Percentiles rank a stretch among this genome's conserved stretches.
These are phyloP conservation scores for Powellomyces hirtus DNA, from an alignment of 192 early-diverging fungal genomes.

Conservation along the genomic window DNA sequence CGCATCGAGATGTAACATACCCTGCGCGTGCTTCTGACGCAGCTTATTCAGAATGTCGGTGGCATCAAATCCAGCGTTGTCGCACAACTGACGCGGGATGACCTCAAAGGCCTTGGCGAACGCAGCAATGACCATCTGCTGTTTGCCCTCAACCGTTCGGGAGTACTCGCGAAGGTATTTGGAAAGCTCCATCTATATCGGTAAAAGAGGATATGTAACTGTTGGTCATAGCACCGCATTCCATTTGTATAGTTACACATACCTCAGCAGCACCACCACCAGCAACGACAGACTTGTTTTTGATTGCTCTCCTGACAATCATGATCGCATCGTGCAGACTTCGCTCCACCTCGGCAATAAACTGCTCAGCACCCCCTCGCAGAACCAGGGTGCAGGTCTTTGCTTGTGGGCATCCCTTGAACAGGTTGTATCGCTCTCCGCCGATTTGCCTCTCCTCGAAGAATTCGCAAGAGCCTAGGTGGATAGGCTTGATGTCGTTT, in stretches of 20 bases:
- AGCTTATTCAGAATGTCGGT: conserved; percentile 97
- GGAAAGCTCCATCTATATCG: conserved; percentile 91
- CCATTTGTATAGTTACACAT: too few relatives aligned
- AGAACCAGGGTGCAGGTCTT: conserved; percentile 95
- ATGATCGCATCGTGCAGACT: conserved; percentile 99
- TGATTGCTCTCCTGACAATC: conserved; percentile 97
- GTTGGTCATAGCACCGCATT: too few relatives aligned
- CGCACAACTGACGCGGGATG: conserved; percentile 96
- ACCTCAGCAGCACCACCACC: conserved; percentile 96
- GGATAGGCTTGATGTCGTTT: conserved; percentile 73
- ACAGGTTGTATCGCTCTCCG: conserved; percentile 94
- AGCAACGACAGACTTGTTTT: conserved; percentile 93
- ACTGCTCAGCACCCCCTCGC: conserved; percentile 98
- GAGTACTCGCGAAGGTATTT: conserved; percentile 91
- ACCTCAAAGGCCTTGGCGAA: conserved; percentile 95
- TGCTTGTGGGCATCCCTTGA: conserved; percentile 88
- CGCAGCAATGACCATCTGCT: conserved; percentile 93
- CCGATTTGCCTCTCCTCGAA: conserved; percentile 99
- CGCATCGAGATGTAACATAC: conserved; percentile 31
- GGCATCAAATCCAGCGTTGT: conserved; percentile 98
- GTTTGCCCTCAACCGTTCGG: conserved; percentile 95
- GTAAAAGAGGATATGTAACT: neutral
- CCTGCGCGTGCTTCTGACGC: conserved; percentile 84
- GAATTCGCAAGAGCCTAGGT: conserved; percentile 83
- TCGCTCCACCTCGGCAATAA: conserved; percentile 98